A percentile compares a stretch with the other conserved stretches of the same genome.
Evolutionary conservation across 2,329 filamentous ascomycete genomes (phyloP).

Genomic region (Talaromyces sp.): DNA sequence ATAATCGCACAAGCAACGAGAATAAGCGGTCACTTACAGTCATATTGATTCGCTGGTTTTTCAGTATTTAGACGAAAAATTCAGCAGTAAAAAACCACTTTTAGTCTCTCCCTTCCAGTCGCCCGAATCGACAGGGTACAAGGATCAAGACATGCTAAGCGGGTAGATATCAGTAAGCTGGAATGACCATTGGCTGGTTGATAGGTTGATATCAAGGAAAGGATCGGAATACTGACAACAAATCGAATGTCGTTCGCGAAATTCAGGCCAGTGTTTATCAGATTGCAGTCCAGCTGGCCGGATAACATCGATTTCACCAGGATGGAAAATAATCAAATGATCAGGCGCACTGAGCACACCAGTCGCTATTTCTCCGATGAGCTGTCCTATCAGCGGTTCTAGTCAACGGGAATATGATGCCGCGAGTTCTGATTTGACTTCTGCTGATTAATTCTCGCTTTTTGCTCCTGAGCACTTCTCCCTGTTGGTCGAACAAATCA

Average conservation of each 20-base stretch:
- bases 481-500: background rate
- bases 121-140: conserved; percentile 16
- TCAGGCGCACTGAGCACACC: background rate
- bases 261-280: background rate
- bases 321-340: background rate
- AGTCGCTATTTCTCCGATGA: background rate
- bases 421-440: conserved; percentile 1
- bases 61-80: background rate
- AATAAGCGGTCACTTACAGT: conserved; percentile 16
- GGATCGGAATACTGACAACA: conserved; percentile 7
- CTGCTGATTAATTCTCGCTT: background rate
- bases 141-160: conserved; percentile 17
- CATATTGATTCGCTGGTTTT: conserved; percentile 13
- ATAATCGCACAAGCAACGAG: background rate
- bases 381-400: conserved; percentile 2
- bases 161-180: conserved; percentile 11
- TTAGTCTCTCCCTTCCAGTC: conserved; percentile 2
- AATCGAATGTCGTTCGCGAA: background rate
- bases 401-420: background rate
- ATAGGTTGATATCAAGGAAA: conserved; percentile 6
- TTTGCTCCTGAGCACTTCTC: background rate
- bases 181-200: background rate
- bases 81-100: background rate
- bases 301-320: conserved; percentile 2
- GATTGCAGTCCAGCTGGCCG: background rate